A percentile compares a stretch with the other conserved stretches of the same genome.
Conservation (phyloP, 441 rosid genomes). For the Aquilaria agallochum region DNA sequence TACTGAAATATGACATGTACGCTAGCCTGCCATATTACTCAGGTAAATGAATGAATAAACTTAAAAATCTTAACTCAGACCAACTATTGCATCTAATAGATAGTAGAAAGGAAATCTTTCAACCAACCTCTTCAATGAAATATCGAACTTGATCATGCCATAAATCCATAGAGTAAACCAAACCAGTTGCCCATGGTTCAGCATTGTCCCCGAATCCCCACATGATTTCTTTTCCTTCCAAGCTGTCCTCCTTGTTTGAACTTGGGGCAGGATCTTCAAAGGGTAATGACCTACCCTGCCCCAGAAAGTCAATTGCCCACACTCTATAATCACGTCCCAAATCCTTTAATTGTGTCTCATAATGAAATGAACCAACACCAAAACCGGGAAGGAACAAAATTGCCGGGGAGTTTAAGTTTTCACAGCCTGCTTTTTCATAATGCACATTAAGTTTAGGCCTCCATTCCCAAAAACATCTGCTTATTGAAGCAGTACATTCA, state of each 20-base stretch:
- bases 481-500: slow-evolving; percentile 45
- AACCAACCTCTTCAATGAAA: slow-evolving; percentile 66
- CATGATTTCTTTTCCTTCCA: slow-evolving; percentile 26
- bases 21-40: too few relatives aligned
- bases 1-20: too few relatives aligned
- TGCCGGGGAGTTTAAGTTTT: slow-evolving; percentile 58
- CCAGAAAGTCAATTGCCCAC: slow-evolving; percentile 94
- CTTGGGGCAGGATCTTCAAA: slow-evolving; percentile 61
- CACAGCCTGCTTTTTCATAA: slow-evolving; percentile 70
- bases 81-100: too few relatives aligned
- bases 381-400: slow-evolving; percentile 93
- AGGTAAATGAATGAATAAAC: too few relatives aligned
- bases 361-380: slow-evolving; percentile 94
- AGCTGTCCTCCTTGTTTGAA: slow-evolving; percentile 24
- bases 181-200: slow-evolving; percentile 79
- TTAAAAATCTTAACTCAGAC: too few relatives aligned
- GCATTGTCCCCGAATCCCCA: slow-evolving; percentile 94
- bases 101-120: too few relatives aligned
- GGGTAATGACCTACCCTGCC: slow-evolving; percentile 87
- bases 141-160: slow-evolving; percentile 81
- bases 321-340: slow-evolving; percentile 85
- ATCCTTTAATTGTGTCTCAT: slow-evolving; percentile 83
- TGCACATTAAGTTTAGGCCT: slow-evolving; percentile 73
- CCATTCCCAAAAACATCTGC: slow-evolving; percentile 74
- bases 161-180: slow-evolving; percentile 77